Evolutionary conservation across 2,329 filamentous ascomycete genomes (phyloP).

Genomic region (Kalmusia sp.): DNA sequence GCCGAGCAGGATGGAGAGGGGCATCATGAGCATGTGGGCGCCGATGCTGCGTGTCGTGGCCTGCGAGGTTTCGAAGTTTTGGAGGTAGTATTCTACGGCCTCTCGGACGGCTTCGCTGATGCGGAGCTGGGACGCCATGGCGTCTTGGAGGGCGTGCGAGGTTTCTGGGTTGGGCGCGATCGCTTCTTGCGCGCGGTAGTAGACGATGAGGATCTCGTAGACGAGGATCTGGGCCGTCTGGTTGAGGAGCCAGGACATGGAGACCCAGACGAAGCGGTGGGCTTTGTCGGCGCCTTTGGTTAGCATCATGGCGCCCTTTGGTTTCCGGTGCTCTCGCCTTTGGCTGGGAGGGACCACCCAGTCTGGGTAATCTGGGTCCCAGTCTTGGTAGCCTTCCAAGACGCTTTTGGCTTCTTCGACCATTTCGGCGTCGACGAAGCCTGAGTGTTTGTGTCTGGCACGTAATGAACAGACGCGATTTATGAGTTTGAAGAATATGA

Average conservation of each 20-base stretch:
- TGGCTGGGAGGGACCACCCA: background rate
- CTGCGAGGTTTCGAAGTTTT: constrained; percentile 6
- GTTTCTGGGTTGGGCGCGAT: background rate
- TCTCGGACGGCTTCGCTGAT: constrained; percentile 14
- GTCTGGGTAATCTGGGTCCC: constrained; percentile 4
- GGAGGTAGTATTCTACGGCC: constrained; percentile 15
- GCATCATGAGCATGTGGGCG: constrained; percentile 21
- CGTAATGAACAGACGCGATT: constrained; percentile 16
- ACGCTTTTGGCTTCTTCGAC: constrained; percentile 10
- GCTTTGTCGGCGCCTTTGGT: constrained; percentile 5
- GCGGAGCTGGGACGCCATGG: constrained; percentile 3
- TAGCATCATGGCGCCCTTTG: no score
- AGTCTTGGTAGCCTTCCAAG: constrained; percentile 8
- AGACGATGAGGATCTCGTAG: constrained; percentile 17
- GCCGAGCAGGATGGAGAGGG: constrained; percentile 15
- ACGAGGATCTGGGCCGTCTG: constrained; percentile 14
- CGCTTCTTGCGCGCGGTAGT: constrained; percentile 8
- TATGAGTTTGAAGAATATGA: constrained; percentile 15
- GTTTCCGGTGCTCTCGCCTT: background rate
- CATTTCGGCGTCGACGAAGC: constrained; percentile 15
- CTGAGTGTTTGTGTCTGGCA: constrained; percentile 14
- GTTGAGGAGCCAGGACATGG: constrained; percentile 18
- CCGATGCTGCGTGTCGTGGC: constrained; percentile 12
- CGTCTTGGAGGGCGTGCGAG: background rate
- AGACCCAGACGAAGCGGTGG: constrained; percentile 17